Percentiles rank a stretch among this genome's conserved stretches.
These are phyloP conservation scores for Suillus occidentalis DNA, from an alignment of 768 basidiomycete genomes.

Conservation along the genomic window DNA sequence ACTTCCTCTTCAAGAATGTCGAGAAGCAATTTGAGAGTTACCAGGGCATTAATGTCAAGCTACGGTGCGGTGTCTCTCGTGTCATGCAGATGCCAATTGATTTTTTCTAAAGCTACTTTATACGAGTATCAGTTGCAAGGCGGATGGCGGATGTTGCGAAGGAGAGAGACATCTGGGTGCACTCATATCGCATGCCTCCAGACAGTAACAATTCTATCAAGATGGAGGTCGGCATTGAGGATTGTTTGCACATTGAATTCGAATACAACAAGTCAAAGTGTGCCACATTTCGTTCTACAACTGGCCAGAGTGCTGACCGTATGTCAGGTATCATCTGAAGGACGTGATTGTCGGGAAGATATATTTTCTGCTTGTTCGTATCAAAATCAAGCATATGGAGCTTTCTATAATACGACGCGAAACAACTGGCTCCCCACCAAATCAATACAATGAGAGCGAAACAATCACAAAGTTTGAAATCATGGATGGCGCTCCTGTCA, in stretches of 20 bases:
- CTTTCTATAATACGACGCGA: slow-evolving; percentile 96
- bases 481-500: slow-evolving; percentile 98
- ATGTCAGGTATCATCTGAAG: slow-evolving; percentile 89
- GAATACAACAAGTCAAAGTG: slow-evolving; percentile 99
- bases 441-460: slow-evolving; percentile 98
- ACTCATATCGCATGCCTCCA: slow-evolving; percentile 97
- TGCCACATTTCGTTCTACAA: slow-evolving; percentile 29
- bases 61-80: slow-evolving; percentile 61
- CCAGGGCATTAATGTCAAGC: slow-evolving; percentile 96
- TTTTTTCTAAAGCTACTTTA: slow-evolving; percentile 67
- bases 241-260: slow-evolving; percentile 98
- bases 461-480: slow-evolving; percentile 99
- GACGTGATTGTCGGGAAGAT: slow-evolving; percentile 99
- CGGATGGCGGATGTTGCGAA: slow-evolving; percentile 92
- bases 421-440: slow-evolving; percentile 96
- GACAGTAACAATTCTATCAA: slow-evolving; percentile 98
- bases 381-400: slow-evolving; percentile 99
- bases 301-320: slow-evolving; percentile 5
- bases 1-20: slow-evolving; percentile 98
- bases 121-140: slow-evolving; percentile 87
- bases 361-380: slow-evolving; percentile 96
- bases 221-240: slow-evolving; percentile 99
- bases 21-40: slow-evolving; percentile 99
- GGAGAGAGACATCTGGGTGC: slow-evolving; percentile 96
- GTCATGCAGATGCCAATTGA: slow-evolving; percentile 9